Percentiles rank a stretch among this genome's conserved stretches.
phyloP scores from a whole-genome alignment of 148 eudicot genomes.

The Nepenthes mirabilis region DNA sequence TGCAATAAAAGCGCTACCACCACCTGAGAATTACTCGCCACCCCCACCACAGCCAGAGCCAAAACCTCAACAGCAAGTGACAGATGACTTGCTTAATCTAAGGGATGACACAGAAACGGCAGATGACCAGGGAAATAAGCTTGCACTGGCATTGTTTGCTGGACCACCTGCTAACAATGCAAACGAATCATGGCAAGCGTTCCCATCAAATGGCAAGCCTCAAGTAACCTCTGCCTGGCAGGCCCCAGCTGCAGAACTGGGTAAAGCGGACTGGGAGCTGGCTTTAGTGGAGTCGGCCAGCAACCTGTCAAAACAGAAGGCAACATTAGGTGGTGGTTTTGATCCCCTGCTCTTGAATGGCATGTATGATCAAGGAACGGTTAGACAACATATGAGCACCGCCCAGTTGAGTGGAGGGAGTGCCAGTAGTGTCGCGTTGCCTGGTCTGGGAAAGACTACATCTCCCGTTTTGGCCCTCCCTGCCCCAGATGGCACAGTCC shows the following conservation, averaged over 20 bases:
- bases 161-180: slow-evolving; percentile 6
- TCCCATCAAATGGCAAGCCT: slow-evolving; percentile 30
- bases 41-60: neutral
- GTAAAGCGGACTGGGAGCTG: slow-evolving; percentile 85
- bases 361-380: slow-evolving; percentile 66
- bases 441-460: slow-evolving; percentile 30
- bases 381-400: slow-evolving; percentile 48
- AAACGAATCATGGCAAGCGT: slow-evolving; percentile 48
- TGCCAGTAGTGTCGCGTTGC: slow-evolving; percentile 75
- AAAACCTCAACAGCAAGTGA: slow-evolving; percentile 9
- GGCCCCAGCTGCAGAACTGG: slow-evolving; percentile 59
- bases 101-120: slow-evolving; percentile 15
- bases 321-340: slow-evolving; percentile 49
- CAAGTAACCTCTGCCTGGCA: slow-evolving; percentile 84
- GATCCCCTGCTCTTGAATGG: slow-evolving; percentile 57
- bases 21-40: slow-evolving; percentile 16
- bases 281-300: slow-evolving; percentile 75
- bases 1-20: slow-evolving; percentile 24
- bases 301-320: slow-evolving; percentile 49
- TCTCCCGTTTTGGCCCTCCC: slow-evolving; percentile 69
- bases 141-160: slow-evolving; percentile 29
- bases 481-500: slow-evolving; percentile 61
- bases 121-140: slow-evolving; percentile 23
- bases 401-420: slow-evolving; percentile 61
- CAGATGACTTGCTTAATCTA: slow-evolving; percentile 30